phyloP scores from a whole-genome alignment of 2,329 filamentous ascomycete species.

The Aspergillus pseudonomiae region DNA sequence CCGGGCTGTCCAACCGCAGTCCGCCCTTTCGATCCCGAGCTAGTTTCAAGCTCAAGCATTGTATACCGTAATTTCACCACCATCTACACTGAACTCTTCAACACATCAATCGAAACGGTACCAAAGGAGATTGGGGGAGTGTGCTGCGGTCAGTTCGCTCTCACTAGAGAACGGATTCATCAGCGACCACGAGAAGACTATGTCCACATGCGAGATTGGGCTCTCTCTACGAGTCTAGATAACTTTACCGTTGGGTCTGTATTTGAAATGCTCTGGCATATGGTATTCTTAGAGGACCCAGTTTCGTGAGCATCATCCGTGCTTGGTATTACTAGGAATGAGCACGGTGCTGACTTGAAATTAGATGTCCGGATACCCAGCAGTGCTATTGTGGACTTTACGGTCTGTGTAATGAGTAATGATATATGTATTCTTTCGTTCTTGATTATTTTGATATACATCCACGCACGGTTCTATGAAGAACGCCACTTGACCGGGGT shows the following conservation, averaged over 20 bases:
- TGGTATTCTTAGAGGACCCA: conserved; percentile 23
- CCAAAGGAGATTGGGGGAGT: conserved; percentile 16
- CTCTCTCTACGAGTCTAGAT: conserved; percentile 16
- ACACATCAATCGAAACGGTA: conserved; percentile 6
- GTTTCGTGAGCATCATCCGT: conserved; percentile 18
- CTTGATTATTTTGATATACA: background rate
- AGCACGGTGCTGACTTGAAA: background rate
- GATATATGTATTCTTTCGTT: background rate
- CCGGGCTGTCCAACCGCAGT: conserved; percentile 41
- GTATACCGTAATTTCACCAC: conserved; percentile 25
- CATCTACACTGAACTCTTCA: conserved; percentile 19
- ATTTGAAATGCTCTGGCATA: conserved; percentile 30
- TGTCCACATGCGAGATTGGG: conserved; percentile 24
- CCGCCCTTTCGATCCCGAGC: conserved; percentile 29
- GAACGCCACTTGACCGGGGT: background rate
- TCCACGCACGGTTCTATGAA: background rate
- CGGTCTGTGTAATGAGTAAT: conserved; percentile 31
- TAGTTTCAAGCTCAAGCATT: conserved; percentile 22
- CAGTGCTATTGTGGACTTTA: conserved; percentile 20
- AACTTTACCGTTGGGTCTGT: conserved; percentile 25
- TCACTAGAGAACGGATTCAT: conserved; percentile 24
- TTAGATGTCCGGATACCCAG: conserved; percentile 12
- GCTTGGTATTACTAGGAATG: background rate
- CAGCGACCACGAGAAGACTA: conserved; percentile 23
- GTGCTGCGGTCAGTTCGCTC: conserved; percentile 30